Evolutionary conservation across 2,329 filamentous ascomycete genomes (phyloP), one percentile per base, ranked within the genome.

Genomic region (Trichoderma aggressivum): DNA sequence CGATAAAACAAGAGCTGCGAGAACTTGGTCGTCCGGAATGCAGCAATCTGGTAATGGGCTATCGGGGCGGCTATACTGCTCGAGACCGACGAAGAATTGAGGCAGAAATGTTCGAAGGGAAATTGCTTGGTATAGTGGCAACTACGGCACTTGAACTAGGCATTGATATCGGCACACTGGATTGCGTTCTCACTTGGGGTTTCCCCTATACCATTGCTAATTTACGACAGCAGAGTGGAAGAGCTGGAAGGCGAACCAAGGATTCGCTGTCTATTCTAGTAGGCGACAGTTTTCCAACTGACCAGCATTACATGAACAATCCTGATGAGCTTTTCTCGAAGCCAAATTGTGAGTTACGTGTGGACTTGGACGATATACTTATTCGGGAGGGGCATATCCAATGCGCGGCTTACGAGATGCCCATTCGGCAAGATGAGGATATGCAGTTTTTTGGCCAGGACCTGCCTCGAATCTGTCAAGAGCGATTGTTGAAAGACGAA

Each of bases 131-230:
- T 1, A 97, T 99, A 70, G 90, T 99, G 36, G 95, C 95, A 2
- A 99, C 96, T 0, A 97, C 91, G 68, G 96, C 96, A 0, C 85
- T 99, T 3, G 96, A 99, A 79, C 84, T 99, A 1, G 96, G 96
- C 32, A 93, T 99, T 55, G 96, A 99, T 78, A 98, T 99, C 74
- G 96, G 96, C 18, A 93, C 92, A 1, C 84, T 99, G 10, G 96
- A 99, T 80, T 96, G 94, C 68, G 96, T 99, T 14, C 86, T 99
- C 72, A 97, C 93, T 0, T 92, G 97, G 78, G 95, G 95, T 0
- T 99, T 99, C 74, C 96, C 96, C 0, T 98, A 97, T 77, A 97
- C 94, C 0, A 97, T 99, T 72, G 92, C 96, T 39, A 98, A 98
- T 77, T 84, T 98, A 60, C 89, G 96, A 11, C 96, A 99, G 79